phyloP scores from a whole-genome alignment of 768 basidiomycete species.

The Xanthoconium purpureum region DNA sequence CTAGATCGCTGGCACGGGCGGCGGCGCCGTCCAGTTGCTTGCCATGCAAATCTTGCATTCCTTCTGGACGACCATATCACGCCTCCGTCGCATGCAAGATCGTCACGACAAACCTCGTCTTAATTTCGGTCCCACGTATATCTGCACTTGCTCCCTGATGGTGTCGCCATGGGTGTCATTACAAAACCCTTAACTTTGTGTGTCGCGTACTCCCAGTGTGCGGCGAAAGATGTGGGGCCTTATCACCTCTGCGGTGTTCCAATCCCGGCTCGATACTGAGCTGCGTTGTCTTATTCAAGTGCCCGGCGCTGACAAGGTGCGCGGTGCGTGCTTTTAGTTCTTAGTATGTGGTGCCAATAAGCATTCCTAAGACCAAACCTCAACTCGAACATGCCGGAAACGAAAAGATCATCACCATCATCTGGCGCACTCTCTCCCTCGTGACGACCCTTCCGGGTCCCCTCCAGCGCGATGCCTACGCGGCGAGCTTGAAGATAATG shows the following conservation, averaged over 20 bases:
- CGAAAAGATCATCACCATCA: conserved; percentile 13
- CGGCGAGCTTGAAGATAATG: conserved; percentile 16
- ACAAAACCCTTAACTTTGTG: conserved; percentile 43
- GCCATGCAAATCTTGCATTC: conserved; percentile 6
- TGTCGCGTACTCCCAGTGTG: conserved; percentile 50
- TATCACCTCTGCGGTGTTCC: conserved; percentile 21
- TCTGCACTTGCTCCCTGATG: conserved; percentile 49
- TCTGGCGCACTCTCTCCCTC: conserved; percentile 17
- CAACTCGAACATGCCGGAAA: too few species aligned
- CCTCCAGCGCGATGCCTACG: conserved; percentile 22
- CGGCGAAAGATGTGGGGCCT: conserved; percentile 26
- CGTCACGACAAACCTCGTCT: conserved; percentile 12
- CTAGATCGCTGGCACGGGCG: conserved; percentile 23
- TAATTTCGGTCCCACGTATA: conserved; percentile 23
- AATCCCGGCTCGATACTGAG: conserved; percentile 14
- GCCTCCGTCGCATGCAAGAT: conserved; percentile 12
- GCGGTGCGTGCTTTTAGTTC: neutral
- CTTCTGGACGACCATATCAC: neutral
- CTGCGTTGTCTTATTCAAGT: conserved; percentile 13
- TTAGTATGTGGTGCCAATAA: too few species aligned
- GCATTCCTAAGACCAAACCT: too few species aligned
- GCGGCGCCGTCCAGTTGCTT: conserved; percentile 20
- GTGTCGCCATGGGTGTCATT: conserved; percentile 45
- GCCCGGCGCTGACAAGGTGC: conserved; percentile 9
- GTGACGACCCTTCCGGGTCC: conserved; percentile 7